These are phyloP conservation scores for Pachyrhizus erosus DNA, from an alignment of 306 rosid genomes.

Conservation along the genomic window DNA sequence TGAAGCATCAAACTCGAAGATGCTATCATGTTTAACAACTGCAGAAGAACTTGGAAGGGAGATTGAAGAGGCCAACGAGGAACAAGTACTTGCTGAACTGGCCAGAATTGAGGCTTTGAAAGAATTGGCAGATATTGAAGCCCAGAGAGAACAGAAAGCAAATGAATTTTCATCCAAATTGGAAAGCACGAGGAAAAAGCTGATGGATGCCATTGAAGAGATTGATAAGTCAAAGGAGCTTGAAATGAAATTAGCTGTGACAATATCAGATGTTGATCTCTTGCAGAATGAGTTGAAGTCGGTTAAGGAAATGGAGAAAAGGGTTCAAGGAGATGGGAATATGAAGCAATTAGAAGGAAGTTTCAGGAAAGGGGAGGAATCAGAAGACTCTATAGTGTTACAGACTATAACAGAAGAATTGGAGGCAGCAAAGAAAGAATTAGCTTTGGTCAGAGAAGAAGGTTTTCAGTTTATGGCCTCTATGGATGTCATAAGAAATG, in stretches of 20 bases:
- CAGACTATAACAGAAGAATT: constrained; percentile 59
- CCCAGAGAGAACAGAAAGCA: constrained; percentile 63
- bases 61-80: constrained; percentile 77
- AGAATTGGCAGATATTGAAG: constrained; percentile 65
- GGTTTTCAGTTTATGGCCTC: constrained; percentile 85
- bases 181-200: constrained; percentile 52
- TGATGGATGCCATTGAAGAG: constrained; percentile 56
- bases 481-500: constrained; percentile 88
- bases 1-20: constrained; percentile 53
- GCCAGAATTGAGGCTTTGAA: constrained; percentile 88
- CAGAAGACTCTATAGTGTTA: constrained; percentile 46
- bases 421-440: constrained; percentile 67
- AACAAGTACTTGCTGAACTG: constrained; percentile 82
- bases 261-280: constrained; percentile 70
- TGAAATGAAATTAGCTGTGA: constrained; percentile 63
- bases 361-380: constrained; percentile 50
- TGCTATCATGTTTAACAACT: constrained; percentile 45
- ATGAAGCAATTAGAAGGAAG: constrained; percentile 38
- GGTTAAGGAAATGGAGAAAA: constrained; percentile 58
- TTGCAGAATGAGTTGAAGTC: constrained; percentile 63
- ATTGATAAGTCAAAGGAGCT: constrained; percentile 66
- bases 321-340: constrained; percentile 50
- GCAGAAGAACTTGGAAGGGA: constrained; percentile 63
- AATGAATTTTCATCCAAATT: constrained; percentile 49
- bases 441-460: constrained; percentile 68